A percentile compares a stretch with the other conserved stretches of the same genome.
Conservation (phyloP, 208 protist species). For the Crithidia thermophila region DNA sequence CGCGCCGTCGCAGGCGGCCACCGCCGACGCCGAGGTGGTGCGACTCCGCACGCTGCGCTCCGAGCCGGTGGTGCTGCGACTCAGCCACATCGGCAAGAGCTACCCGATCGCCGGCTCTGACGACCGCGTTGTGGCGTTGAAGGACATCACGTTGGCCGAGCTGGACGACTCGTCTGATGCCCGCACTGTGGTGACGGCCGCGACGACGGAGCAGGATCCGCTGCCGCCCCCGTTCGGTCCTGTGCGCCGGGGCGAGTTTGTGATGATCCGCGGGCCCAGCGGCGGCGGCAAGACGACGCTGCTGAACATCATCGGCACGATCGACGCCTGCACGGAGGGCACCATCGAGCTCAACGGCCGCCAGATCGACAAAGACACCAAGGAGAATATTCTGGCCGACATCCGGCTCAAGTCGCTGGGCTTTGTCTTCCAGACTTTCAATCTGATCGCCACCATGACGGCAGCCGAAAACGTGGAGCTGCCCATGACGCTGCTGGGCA, state of each 20-base stretch:
- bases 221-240: constrained; percentile 54
- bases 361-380: constrained; percentile 60
- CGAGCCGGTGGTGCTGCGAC: constrained; percentile 62
- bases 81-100: constrained; percentile 66
- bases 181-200: background rate
- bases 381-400: constrained; percentile 83
- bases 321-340: constrained; percentile 89
- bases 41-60: constrained; percentile 29
- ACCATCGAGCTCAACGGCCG: constrained; percentile 86
- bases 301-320: constrained; percentile 95
- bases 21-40: background rate
- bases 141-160: constrained; percentile 67
- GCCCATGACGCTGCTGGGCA: constrained; percentile 96
- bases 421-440: constrained; percentile 99
- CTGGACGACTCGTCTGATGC: constrained; percentile 3
- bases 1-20: background rate
- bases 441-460: constrained; percentile 97
- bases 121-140: constrained; percentile 60
- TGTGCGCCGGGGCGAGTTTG: constrained; percentile 94
- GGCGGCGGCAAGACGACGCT: constrained; percentile 97
- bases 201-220: background rate
- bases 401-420: constrained; percentile 94
- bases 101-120: constrained; percentile 67
- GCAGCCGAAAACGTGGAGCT: constrained; percentile 98
- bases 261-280: constrained; percentile 97